Conservation (phyloP, 345 rosid genomes). For the Eucalyptus pauciflora region DNA sequence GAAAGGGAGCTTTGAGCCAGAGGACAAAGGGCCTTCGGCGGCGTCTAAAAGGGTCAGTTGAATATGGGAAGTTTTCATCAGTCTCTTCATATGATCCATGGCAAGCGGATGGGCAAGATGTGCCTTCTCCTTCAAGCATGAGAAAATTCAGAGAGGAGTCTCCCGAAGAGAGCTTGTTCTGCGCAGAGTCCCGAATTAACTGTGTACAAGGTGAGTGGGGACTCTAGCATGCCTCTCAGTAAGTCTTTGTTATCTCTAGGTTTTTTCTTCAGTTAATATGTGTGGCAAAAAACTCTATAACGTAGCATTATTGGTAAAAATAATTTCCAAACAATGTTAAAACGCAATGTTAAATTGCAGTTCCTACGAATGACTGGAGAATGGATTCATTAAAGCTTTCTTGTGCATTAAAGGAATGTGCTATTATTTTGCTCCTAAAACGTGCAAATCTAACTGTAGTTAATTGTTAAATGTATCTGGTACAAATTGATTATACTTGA, state of each 20-base stretch:
- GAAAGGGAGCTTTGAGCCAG: constrained; percentile 2
- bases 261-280: not conserved
- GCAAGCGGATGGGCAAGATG: not conserved
- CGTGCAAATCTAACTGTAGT: not conserved
- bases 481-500: not conserved
- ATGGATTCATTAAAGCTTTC: not conserved
- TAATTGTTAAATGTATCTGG: not conserved
- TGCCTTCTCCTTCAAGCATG: constrained; percentile 14
- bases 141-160: constrained; percentile 4
- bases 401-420: not conserved
- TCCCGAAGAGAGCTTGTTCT: not conserved
- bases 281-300: not conserved
- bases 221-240: not conserved
- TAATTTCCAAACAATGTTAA: not conserved
- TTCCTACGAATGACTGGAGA: not conserved
- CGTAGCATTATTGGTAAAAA: not conserved
- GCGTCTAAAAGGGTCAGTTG: constrained; percentile 14
- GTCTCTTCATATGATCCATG: constrained; percentile 23
- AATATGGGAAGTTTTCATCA: constrained; percentile 7
- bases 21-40: constrained; percentile 22
- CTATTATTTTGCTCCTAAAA: not conserved
- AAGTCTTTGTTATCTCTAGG: not conserved
- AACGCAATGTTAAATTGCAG: not conserved
- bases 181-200: not conserved
- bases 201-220: not conserved